Evolutionary conservation across 345 rosid species (phyloP).

Genomic region (Syzygium aromaticum): DNA sequence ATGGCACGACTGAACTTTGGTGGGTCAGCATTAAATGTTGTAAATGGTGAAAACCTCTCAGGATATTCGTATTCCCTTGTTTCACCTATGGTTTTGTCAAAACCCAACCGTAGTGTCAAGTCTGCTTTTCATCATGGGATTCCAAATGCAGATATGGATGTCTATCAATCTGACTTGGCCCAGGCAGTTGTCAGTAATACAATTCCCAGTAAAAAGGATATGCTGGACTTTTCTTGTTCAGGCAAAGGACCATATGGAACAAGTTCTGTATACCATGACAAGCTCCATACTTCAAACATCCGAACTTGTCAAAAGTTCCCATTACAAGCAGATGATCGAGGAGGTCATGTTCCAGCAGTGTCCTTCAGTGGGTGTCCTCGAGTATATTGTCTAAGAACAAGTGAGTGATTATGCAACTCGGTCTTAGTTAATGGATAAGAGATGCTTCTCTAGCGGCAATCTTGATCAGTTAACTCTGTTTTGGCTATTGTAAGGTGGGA

Average conservation of each 20-base stretch:
- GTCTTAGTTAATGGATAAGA: not conserved
- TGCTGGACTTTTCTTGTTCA: slow-evolving; percentile 5
- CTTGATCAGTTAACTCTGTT: not conserved
- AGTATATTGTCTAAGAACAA: slow-evolving; percentile 28
- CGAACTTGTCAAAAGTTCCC: slow-evolving; percentile 6
- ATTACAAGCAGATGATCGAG: slow-evolving; percentile 7
- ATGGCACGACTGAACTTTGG: slow-evolving; percentile 3
- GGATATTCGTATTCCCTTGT: not conserved
- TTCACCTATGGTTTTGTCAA: not conserved
- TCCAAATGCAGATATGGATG: slow-evolving; percentile 5
- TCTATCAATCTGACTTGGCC: slow-evolving; percentile 12
- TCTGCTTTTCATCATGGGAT: slow-evolving; percentile 13
- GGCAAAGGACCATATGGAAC: not conserved
- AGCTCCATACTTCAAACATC: slow-evolving; percentile 2
- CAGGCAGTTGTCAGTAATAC: slow-evolving; percentile 7
- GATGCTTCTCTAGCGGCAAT: not conserved
- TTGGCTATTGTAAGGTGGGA: slow-evolving; percentile 27
- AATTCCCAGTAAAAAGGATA: slow-evolving; percentile 15
- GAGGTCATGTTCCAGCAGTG: slow-evolving; percentile 8
- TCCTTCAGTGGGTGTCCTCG: slow-evolving; percentile 20
- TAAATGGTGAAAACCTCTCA: slow-evolving; percentile 7
- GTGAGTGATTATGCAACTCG: slow-evolving; percentile 11
- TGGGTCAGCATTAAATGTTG: slow-evolving; percentile 7
- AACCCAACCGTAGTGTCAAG: not conserved
- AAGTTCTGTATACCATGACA: not conserved